Conservation (phyloP, 2,329 filamentous ascomycete species). For the Chalaropsis thielavioides region DNA sequence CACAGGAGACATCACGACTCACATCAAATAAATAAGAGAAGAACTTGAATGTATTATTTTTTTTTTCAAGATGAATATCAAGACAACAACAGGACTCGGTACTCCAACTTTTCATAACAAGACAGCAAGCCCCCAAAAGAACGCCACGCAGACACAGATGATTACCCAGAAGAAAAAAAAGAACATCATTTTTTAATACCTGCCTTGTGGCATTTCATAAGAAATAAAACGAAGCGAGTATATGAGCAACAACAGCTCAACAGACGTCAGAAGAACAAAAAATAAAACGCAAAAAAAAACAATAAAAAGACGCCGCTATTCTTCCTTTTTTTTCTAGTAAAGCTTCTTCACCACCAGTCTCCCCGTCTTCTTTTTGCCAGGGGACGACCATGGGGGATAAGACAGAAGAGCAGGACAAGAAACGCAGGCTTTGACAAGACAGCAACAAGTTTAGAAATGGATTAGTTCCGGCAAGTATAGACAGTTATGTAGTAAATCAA, state of each 20-base stretch:
- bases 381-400: neutral
- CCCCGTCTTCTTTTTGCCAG: too few species aligned
- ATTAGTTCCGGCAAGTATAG: neutral
- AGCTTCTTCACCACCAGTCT: too few species aligned
- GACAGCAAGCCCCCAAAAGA: too few species aligned
- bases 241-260: neutral
- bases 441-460: neutral
- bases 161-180: neutral
- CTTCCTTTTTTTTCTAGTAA: too few species aligned
- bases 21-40: too few species aligned
- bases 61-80: too few species aligned
- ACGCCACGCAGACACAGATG: constrained; percentile 1
- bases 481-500: neutral
- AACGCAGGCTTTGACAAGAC: neutral
- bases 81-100: too few species aligned
- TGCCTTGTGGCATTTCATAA: neutral
- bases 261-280: neutral
- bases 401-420: neutral
- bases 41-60: too few species aligned
- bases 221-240: neutral
- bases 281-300: neutral
- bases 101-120: too few species aligned
- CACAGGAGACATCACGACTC: too few species aligned
- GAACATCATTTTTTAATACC: neutral
- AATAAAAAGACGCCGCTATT: neutral